These are phyloP conservation scores for Aureobasidium sp. DNA, from an alignment of 2,329 filamentous ascomycete species.

Conservation along the genomic window DNA sequence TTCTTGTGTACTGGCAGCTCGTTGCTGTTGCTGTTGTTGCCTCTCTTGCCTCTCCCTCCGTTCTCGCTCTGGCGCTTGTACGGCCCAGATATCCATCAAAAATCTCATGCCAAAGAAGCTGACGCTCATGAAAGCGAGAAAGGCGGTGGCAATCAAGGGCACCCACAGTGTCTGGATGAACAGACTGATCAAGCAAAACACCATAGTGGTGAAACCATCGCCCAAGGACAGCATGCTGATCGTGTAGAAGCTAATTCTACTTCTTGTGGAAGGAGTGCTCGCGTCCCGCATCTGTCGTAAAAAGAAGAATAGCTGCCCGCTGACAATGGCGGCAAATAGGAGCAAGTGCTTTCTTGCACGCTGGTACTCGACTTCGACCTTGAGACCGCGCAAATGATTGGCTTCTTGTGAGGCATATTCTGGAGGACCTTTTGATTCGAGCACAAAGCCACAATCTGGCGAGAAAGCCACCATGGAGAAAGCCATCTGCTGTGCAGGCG, in stretches of 20 bases:
- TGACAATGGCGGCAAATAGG: constrained; percentile 44
- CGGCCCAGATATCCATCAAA: constrained; percentile 60
- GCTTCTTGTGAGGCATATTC: constrained; percentile 45
- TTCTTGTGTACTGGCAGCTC: constrained; percentile 14
- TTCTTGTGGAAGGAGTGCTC: constrained; percentile 57
- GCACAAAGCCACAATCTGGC: constrained; percentile 59
- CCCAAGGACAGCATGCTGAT: constrained; percentile 55
- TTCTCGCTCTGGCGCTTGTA: constrained; percentile 48
- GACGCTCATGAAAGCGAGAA: constrained; percentile 54
- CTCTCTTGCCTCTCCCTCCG: constrained; percentile 32
- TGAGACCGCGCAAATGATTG: constrained; percentile 50
- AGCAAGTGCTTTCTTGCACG: constrained; percentile 47
- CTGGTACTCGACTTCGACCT: constrained; percentile 46
- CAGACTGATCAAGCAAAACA: constrained; percentile 48
- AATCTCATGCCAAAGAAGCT: constrained; percentile 59
- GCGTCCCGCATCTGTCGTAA: constrained; percentile 58
- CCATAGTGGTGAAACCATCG: constrained; percentile 52
- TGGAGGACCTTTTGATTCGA: constrained; percentile 55
- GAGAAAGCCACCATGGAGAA: constrained; percentile 58
- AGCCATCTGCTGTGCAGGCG: constrained; percentile 44
- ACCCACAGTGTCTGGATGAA: constrained; percentile 50
- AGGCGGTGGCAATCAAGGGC: constrained; percentile 49
- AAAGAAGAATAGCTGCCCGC: constrained; percentile 49
- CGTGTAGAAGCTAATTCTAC: constrained; percentile 58
- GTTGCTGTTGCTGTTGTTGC: constrained; percentile 11